Evolutionary conservation across 257 asterid genomes (phyloP), one percentile per base, ranked within the genome.

Genomic region (Coffea eugenioides): DNA sequence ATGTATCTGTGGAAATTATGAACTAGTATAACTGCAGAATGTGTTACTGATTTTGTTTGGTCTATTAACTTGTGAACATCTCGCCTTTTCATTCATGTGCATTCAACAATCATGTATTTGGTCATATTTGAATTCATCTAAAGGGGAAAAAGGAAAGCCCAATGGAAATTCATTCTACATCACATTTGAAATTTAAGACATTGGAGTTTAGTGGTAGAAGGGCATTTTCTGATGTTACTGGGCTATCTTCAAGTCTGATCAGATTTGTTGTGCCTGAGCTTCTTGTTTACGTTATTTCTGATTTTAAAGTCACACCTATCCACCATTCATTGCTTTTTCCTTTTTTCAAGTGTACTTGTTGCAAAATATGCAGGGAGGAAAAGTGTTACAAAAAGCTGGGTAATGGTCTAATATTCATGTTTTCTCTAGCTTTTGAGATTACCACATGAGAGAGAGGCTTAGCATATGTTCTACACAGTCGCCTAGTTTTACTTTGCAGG

Each of bases 111-210:
- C 66, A 65, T 13, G 20, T 77, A 11, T 66, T 66, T 27, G 7
- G 34, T 10, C n/a, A 66, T n/a, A 6, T 66, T 11, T 66, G 52
- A 14, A 45, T 16, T n/a, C 23, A 54, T 48, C 14, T 3, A 57
- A 39, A 39, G 31, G 34, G 49, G 57, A 59, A 59, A 75, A 75
- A 56, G 1, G 23, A 49, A 20, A 46, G 61, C 0, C 6, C 23
- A 41, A 18, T 45, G 21, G 20, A 45, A 49, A 48, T 65, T 43
- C 31, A 9, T 49, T 67, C 52, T 67, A 31, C 54, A 20, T 11
- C 23, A 34, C n/a, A 76, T 75, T n/a, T 61, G 51, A 46, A n/a
- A 76, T 43, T 43, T 76, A 3, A 76, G 79, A 43, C 62, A 21
- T 12, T 41, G 72, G 15, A 10, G 2, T 75, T 48, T n/a, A 14